phyloP scores from a whole-genome alignment of 306 rosid species.

The Cucumis cinereus region DNA sequence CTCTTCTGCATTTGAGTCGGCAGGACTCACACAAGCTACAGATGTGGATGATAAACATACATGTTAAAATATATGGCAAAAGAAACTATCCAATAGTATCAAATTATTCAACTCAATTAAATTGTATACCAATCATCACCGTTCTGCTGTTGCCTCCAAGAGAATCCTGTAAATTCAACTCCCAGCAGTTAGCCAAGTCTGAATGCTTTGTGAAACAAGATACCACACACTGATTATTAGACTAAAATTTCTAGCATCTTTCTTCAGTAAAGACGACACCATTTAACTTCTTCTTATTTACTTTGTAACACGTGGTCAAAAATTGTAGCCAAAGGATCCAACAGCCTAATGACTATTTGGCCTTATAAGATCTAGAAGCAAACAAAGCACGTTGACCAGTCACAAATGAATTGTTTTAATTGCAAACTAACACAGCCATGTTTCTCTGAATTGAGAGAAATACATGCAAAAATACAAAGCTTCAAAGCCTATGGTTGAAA shows the following conservation, averaged over 20 bases:
- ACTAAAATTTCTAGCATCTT: not conserved
- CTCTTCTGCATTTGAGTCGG: conserved; percentile 96
- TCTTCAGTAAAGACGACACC: not conserved
- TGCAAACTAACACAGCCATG: not conserved
- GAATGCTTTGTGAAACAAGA: not conserved
- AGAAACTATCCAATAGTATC: not conserved
- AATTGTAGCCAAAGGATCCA: not conserved
- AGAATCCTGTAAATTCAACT: conserved; percentile 57
- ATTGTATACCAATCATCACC: conserved; percentile 77
- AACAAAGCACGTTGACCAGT: not conserved
- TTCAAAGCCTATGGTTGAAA: not conserved
- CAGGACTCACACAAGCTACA: conserved; percentile 97
- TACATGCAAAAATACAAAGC: not conserved
- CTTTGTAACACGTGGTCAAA: not conserved
- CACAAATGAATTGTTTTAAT: not conserved
- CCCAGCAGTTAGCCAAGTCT: conserved; percentile 7
- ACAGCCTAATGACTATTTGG: not conserved
- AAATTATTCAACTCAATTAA: not conserved
- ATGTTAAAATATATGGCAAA: not conserved
- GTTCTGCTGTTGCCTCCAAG: conserved; percentile 99
- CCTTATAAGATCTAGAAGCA: not conserved
- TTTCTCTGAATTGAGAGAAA: not conserved
- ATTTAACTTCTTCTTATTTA: not conserved
- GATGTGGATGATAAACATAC: conserved; percentile 6
- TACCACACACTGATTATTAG: not conserved